A percentile compares a stretch with the other conserved stretches of the same genome.
Conservation (phyloP, 2,329 filamentous ascomycete genomes). For the Corinectria fuckeliana region DNA sequence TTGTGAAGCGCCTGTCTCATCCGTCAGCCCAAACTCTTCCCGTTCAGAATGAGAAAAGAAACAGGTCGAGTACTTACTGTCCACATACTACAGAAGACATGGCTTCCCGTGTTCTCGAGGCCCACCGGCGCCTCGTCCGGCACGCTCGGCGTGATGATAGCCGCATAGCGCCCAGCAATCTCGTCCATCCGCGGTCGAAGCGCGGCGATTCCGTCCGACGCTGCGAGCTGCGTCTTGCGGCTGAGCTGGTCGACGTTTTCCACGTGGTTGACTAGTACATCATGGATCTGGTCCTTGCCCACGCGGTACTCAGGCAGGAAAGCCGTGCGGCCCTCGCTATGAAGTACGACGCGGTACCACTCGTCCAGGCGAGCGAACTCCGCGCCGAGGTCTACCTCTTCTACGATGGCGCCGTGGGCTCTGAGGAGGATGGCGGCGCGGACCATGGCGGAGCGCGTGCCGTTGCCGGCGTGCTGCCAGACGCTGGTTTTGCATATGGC, state of each 20-base stretch:
- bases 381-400: conserved; percentile 61
- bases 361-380: conserved; percentile 56
- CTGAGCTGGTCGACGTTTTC: conserved; percentile 55
- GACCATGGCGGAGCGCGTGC: conserved; percentile 52
- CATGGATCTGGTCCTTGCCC: conserved; percentile 55
- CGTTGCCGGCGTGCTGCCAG: conserved; percentile 57
- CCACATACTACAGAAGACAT: conserved; percentile 60
- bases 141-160: conserved; percentile 65
- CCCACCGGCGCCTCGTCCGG: conserved; percentile 66
- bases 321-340: conserved; percentile 58
- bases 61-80: conserved; percentile 49
- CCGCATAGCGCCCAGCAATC: conserved; percentile 59
- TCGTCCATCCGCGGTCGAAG: conserved; percentile 62
- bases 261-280: conserved; percentile 57
- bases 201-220: conserved; percentile 59
- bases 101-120: conserved; percentile 59
- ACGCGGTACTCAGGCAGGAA: conserved; percentile 63
- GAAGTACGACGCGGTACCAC: conserved; percentile 61
- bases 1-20: conserved; percentile 57
- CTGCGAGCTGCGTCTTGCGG: conserved; percentile 57
- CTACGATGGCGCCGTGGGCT: conserved; percentile 59
- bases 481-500: conserved; percentile 62
- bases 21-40: conserved; percentile 3
- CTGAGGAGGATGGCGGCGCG: conserved; percentile 49
- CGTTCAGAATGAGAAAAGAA: not conserved